Conservation (phyloP, 148 eudicot genomes). For the Vaccinium corymbosum region DNA sequence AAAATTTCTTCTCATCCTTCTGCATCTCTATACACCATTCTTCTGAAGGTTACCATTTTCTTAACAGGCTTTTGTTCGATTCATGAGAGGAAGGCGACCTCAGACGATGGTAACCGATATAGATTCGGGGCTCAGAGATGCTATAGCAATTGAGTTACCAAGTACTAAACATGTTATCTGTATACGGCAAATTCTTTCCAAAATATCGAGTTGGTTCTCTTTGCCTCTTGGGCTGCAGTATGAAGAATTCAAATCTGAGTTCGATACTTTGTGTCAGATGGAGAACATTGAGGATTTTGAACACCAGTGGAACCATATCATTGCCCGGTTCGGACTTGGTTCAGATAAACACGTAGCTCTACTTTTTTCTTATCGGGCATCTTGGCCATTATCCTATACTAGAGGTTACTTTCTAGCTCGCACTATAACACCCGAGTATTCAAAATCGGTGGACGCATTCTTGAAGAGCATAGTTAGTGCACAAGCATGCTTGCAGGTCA, state of each 20-base stretch:
- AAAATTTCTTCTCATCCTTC: constrained; percentile 16
- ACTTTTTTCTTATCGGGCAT: constrained; percentile 42
- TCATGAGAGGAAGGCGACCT: constrained; percentile 62
- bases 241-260: constrained; percentile 57
- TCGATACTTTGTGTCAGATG: constrained; percentile 43
- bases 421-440: constrained; percentile 36
- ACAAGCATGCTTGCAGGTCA: constrained; percentile 47
- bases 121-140: constrained; percentile 56
- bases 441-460: constrained; percentile 38
- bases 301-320: constrained; percentile 53
- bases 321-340: constrained; percentile 49
- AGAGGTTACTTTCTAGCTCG: constrained; percentile 58
- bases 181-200: constrained; percentile 47
- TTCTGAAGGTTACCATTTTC: constrained; percentile 7
- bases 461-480: constrained; percentile 43
- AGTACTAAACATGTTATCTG: constrained; percentile 52
- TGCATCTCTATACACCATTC: constrained; percentile 11
- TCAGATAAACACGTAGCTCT: constrained; percentile 56
- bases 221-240: constrained; percentile 47
- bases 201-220: constrained; percentile 67
- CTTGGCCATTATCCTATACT: constrained; percentile 51
- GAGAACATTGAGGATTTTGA: constrained; percentile 61
- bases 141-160: constrained; percentile 48
- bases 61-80: constrained; percentile 48
- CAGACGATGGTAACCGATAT: constrained; percentile 58